Evolutionary conservation across 331 rosid species (phyloP), one percentile per base, ranked within the genome.

Genomic region (Erythrophleum ivorense): DNA sequence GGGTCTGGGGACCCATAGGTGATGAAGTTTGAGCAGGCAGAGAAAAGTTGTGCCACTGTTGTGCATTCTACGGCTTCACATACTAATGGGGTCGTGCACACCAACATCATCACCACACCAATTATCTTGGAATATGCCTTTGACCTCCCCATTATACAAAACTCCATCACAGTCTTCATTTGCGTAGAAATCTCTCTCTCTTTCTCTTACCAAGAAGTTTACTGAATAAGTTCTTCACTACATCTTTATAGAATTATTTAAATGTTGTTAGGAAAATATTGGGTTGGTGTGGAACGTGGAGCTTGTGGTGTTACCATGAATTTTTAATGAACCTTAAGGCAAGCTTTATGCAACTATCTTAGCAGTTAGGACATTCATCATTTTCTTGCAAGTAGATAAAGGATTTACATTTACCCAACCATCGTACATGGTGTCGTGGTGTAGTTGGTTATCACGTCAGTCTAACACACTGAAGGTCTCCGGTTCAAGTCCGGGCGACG

Each of bases 391-490:
- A 6, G 8, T 6, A 43, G 48, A 5, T 43, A 5, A 24, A 24
- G 0, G 0, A 24, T 24, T 24, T 24, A 24, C 29, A 24, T 24
- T 24, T 24, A 0, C 29, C 29, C 0, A 24, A 24, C 29, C 29
- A 1, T 1, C 29, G 29, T 1, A 24, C 5, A 0, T 19, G 89
- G 89, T 87, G 69, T 87, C 84, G 89, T 87, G 90, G 90, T 87
- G 90, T 84, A 87, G 90, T 81, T 92, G 94, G 97, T 94, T 92
- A 91, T 94, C 92, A 92, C 91, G 94, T 91, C 91, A 94, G 94
- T 94, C 93, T 94, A 94, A 92, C 97, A 94, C 94, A 92, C 95
- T 89, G 91, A 89, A 92, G 95, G 92, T 92, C 94, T 89, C 91
- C 90, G 90, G 92, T 89, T 94, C 94, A 75, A 94, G 18, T 8